These are phyloP conservation scores for Paracamarosporium sp. DNA, from an alignment of 2,329 filamentous ascomycete species.

Conservation along the genomic window DNA sequence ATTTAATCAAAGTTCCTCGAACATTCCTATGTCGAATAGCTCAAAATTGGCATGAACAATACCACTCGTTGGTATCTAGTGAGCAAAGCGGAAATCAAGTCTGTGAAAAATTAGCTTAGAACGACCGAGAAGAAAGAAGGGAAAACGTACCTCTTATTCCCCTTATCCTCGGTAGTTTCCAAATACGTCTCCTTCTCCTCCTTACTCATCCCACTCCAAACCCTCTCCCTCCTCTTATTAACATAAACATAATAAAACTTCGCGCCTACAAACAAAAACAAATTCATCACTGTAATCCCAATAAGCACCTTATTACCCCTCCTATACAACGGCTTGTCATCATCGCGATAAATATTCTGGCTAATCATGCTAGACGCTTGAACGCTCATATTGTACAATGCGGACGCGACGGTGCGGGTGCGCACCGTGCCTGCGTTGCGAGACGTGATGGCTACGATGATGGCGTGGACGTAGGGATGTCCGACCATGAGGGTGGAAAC, in stretches of 20 bases:
- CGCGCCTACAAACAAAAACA: slow-evolving; percentile 58
- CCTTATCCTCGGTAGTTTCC: slow-evolving; percentile 43
- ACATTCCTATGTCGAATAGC: not conserved
- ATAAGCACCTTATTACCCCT: slow-evolving; percentile 63
- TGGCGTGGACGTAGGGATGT: slow-evolving; percentile 53
- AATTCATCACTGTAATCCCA: slow-evolving; percentile 57
- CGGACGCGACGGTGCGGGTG: slow-evolving; percentile 51
- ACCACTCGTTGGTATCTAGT: slow-evolving; percentile 20
- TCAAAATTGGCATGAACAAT: too few relatives aligned
- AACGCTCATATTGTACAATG: slow-evolving; percentile 52
- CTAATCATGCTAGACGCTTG: slow-evolving; percentile 41
- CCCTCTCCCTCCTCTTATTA: slow-evolving; percentile 50
- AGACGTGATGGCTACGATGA: slow-evolving; percentile 51
- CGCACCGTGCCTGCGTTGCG: slow-evolving; percentile 52
- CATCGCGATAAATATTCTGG: slow-evolving; percentile 59
- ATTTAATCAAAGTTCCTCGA: not conserved
- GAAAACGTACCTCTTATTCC: slow-evolving; percentile 37
- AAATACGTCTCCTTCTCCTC: slow-evolving; percentile 45
- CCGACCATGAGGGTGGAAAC: slow-evolving; percentile 50
- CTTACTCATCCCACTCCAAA: slow-evolving; percentile 42
- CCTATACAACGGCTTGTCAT: slow-evolving; percentile 59
- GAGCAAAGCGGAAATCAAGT: slow-evolving; percentile 42
- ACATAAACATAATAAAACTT: slow-evolving; percentile 62
- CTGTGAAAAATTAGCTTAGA: slow-evolving; percentile 7
- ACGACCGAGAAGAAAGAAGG: not conserved